Base-by-base conservation (phyloP, 2,329 filamentous ascomycete species). In the Amesomyces nigricolor region DNA sequence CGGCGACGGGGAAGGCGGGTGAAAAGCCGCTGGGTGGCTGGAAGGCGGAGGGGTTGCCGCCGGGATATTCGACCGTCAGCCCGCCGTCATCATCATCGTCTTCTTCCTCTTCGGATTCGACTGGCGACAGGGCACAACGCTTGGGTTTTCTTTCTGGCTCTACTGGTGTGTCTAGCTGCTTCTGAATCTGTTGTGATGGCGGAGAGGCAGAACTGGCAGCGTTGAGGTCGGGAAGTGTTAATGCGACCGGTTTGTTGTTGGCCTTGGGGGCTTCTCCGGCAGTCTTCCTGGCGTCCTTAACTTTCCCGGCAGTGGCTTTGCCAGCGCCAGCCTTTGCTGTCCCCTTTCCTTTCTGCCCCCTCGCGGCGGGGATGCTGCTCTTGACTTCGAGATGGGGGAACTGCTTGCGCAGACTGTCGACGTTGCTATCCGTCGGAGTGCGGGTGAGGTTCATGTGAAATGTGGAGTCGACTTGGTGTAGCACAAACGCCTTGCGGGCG, bases 371-470 rank as follows among this genome's bases (percentile, higher is more conserved):
- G 52, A 52, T 35, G 63, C 61, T 43, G 26, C 54, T 57, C 51
- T 61, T 62, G 47, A 65, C 59, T 22, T 77, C 75, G 38, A 94
- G 77, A 58, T 89, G 88, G 9, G 83, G 77, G 66, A 89, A 85
- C 65, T 86, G 78, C 48, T 82, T 78, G 47, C 81, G 78, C 40
- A 95, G 75, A 64, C 79, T 82, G 30, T 81, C 79, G 51, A 78
- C 71, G 62, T 89, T 82, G 52, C 77, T 74, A 64, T 86, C 85
- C 61, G 78, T 80, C 2, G 87, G 88, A 13, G 83, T 83, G 53
- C 79, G 82, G 51, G 81, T 83, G 52, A 96, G 73, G 70, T 96
- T 96, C 86, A 96, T 91, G 65, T 89, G 86, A 71, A 95, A 87
- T 39, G 85, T 85, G n/a, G 85, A 87, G 67, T 89, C 83, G 53